These are phyloP conservation scores for Xylariaceae sp. DNA, from an alignment of 2,329 filamentous ascomycete species.

Conservation along the genomic window DNA sequence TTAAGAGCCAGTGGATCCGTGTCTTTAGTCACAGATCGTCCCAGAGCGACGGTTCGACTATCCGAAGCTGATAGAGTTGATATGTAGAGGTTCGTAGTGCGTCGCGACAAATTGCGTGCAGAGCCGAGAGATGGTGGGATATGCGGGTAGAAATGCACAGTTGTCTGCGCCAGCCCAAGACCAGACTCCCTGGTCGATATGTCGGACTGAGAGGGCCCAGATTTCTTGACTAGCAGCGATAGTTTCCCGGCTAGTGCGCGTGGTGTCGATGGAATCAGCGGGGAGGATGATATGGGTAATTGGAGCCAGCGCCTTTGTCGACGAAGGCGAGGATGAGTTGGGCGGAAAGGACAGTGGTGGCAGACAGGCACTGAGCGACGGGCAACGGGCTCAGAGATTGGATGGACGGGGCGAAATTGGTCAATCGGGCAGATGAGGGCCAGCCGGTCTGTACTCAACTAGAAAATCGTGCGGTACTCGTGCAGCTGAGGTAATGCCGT, in stretches of 20 bases:
- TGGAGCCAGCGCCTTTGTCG: slow-evolving; percentile 29
- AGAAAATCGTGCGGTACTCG: slow-evolving; percentile 28
- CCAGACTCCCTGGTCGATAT: slow-evolving; percentile 7
- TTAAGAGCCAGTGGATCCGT: too few relatives aligned
- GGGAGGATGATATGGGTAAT: slow-evolving; percentile 19
- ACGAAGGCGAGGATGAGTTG: slow-evolving; percentile 20
- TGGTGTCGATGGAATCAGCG: slow-evolving; percentile 2
- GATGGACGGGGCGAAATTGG: slow-evolving; percentile 22
- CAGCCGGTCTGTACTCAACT: slow-evolving; percentile 17
- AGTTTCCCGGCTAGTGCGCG: slow-evolving; percentile 16
- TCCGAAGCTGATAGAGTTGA: too few relatives aligned
- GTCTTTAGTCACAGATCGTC: too few relatives aligned
- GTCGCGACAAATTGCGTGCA: too few relatives aligned
- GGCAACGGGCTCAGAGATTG: slow-evolving; percentile 14
- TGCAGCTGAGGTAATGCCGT: not conserved
- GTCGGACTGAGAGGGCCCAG: not conserved
- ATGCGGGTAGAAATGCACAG: too few relatives aligned
- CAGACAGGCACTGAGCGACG: slow-evolving; percentile 11
- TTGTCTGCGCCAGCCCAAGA: slow-evolving; percentile 16
- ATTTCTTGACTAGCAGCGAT: slow-evolving; percentile 1
- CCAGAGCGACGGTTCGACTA: too few relatives aligned
- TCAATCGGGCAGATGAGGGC: slow-evolving; percentile 21
- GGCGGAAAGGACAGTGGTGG: slow-evolving; percentile 25
- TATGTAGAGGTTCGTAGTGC: too few relatives aligned
- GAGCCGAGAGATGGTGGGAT: too few relatives aligned